Conservation (phyloP, 2,329 filamentous ascomycete species). For the Xenoacremonium recifei region DNA sequence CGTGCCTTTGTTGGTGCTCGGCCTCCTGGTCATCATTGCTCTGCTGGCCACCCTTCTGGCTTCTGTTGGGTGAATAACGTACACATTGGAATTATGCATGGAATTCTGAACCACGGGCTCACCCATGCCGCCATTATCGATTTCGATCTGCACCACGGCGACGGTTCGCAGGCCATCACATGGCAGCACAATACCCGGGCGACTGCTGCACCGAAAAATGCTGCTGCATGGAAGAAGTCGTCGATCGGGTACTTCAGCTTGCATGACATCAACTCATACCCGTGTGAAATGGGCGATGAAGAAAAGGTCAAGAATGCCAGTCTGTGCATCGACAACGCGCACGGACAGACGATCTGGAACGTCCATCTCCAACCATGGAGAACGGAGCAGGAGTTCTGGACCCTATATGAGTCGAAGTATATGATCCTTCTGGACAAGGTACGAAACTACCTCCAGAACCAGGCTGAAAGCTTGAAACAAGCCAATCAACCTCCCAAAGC, state of each 20-base stretch:
- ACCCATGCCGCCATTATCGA: conserved; percentile 94
- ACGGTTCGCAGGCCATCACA: conserved; percentile 91
- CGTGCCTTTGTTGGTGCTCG: conserved; percentile 90
- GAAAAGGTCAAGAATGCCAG: conserved; percentile 94
- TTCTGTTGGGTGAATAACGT: conserved; percentile 99
- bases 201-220: conserved; percentile 62
- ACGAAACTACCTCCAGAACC: conserved; percentile 69
- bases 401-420: conserved; percentile 80
- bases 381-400: conserved; percentile 82
- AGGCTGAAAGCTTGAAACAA: conserved; percentile 64
- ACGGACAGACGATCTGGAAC: conserved; percentile 95
- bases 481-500: conserved; percentile 68
- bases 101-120: conserved; percentile 75
- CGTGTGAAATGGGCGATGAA: conserved; percentile 89
- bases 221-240: conserved; percentile 74
- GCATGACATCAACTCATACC: conserved; percentile 98
- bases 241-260: conserved; percentile 95
- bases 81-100: conserved; percentile 93
- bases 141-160: conserved; percentile 88
- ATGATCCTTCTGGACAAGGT: conserved; percentile 76
- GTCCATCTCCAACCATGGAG: conserved; percentile 90
- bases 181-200: conserved; percentile 85
- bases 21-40: conserved; percentile 95
- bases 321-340: conserved; percentile 89
- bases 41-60: conserved; percentile 81